These are phyloP conservation scores for Fusarium coicis DNA, from an alignment of 2,329 filamentous ascomycete genomes.

Conservation along the genomic window DNA sequence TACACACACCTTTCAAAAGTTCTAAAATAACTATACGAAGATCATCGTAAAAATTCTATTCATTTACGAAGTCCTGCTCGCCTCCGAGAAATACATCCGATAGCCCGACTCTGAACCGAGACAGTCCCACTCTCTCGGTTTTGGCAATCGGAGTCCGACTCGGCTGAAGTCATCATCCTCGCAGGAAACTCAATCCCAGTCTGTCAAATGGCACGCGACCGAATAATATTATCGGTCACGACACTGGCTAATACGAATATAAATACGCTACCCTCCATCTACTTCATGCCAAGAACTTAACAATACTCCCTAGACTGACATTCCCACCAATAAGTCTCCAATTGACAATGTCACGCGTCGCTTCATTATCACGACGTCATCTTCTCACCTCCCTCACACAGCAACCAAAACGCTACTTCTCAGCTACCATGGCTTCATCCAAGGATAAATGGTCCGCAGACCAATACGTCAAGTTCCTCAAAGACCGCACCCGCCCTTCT, in stretches of 20 bases:
- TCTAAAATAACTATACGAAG: background rate
- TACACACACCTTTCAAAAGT: fast-evolving
- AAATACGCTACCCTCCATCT: background rate
- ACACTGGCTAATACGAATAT: background rate
- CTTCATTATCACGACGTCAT: slow-evolving; percentile 14
- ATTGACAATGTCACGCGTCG: background rate
- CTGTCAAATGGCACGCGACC: background rate
- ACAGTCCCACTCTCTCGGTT: slow-evolving; percentile 22
- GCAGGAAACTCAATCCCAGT: background rate
- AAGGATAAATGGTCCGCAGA: slow-evolving; percentile 60
- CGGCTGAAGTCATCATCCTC: background rate
- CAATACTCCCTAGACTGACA: background rate
- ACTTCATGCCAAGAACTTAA: fast-evolving
- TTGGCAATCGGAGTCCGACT: slow-evolving; percentile 3
- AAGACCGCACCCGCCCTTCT: slow-evolving; percentile 63
- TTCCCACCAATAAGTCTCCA: background rate
- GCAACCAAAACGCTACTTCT: slow-evolving; percentile 3
- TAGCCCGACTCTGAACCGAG: background rate
- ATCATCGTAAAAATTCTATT: background rate
- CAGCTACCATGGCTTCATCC: slow-evolving; percentile 4
- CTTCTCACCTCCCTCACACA: background rate
- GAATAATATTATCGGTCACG: background rate
- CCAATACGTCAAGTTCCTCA: slow-evolving; percentile 66
- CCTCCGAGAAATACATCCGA: background rate
- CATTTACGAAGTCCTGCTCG: background rate